Base-by-base conservation (phyloP, 495 filamentous ascomycete species). In the Aspergillus wentii region DNA sequence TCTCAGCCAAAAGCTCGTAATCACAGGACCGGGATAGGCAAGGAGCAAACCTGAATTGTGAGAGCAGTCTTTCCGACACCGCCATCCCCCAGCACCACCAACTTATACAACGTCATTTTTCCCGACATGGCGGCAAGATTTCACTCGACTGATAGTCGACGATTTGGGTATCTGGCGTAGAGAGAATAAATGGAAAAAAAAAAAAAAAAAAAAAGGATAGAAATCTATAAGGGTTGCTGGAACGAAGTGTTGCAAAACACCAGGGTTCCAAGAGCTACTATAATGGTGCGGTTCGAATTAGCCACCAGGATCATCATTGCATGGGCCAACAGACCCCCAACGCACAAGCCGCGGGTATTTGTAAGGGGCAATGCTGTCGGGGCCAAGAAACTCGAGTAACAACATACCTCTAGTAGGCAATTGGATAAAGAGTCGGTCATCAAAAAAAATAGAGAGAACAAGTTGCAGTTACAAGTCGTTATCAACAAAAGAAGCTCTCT, bases 51-150 rank as follows among this genome's bases (percentile, higher is more conserved):
- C 75, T 98, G 92, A 63, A 97, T 97, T 29, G 92, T 98, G 53
- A 98, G 67, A 39, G 92, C 92, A 19, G 92, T 98, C 75, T 98
- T 98, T 33, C 92, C 92, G 38, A 95, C 89, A 59, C 86, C 85
- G 64, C 86, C 86, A 56, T 89, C 86, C 38, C 92, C 92, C 22
- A 97, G 77, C 70, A 98, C 92, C 77, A 97, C 92, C 77, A 98
- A 69, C 66, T 97, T 98, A 69, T 97, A 95, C 59, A 96, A 70
- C 54, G 89, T 94, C 91, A 95, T 95, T 75, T 92, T 83, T 34
- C 78, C 79, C 53, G 80, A 69, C 79, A 85, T 84, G 54, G 35
- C 44, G 64, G n/a, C n/a, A n/a, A n/a, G n/a, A n/a, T n/a, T n/a
- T n/a, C n/a, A n/a, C n/a, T n/a, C n/a, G n/a, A 56, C 43, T 44